phyloP scores from a whole-genome alignment of 208 protist genomes.

The Trypanosomatidae sp. region DNA sequence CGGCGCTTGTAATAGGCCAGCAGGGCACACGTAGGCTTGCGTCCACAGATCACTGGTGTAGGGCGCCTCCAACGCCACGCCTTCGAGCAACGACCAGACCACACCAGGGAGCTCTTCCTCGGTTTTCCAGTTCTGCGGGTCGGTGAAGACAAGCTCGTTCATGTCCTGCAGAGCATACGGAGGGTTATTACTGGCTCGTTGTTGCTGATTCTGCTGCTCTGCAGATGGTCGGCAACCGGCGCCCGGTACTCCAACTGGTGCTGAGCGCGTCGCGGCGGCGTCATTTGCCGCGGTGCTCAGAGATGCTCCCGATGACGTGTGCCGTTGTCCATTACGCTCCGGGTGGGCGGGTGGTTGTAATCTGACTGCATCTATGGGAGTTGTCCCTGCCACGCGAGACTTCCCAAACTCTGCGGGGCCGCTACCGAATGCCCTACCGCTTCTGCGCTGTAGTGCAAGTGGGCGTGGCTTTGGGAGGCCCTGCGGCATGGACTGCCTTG shows the following conservation, averaged over 20 bases:
- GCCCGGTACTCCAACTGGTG: too few relatives aligned
- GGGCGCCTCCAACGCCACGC: conserved; percentile 54
- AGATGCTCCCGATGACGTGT: background rate
- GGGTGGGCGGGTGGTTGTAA: background rate
- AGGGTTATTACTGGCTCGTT: background rate
- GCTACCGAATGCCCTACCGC: background rate
- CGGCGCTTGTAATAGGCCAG: conserved; percentile 5
- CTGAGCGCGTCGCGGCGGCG: background rate
- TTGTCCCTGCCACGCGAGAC: background rate
- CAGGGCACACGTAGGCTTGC: conserved; percentile 38
- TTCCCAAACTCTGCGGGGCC: background rate
- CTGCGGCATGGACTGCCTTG: background rate
- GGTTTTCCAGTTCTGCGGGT: conserved; percentile 16
- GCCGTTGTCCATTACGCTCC: background rate
- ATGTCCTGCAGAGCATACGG: conserved; percentile 23
- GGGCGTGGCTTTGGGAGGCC: conserved; percentile 6
- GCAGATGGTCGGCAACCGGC: background rate
- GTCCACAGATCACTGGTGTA: conserved; percentile 69
- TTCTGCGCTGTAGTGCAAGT: conserved; percentile 2
- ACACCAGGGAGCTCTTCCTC: conserved; percentile 22
- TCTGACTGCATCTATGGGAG: background rate
- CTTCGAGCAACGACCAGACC: conserved; percentile 48
- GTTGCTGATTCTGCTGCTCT: background rate
- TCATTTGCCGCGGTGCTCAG: background rate
- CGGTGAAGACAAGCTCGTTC: conserved; percentile 15